Percentiles rank a stretch among this genome's conserved stretches.
These are phyloP conservation scores for Ramichloridium luteum DNA, from an alignment of 2,329 filamentous ascomycete genomes.

Conservation along the genomic window DNA sequence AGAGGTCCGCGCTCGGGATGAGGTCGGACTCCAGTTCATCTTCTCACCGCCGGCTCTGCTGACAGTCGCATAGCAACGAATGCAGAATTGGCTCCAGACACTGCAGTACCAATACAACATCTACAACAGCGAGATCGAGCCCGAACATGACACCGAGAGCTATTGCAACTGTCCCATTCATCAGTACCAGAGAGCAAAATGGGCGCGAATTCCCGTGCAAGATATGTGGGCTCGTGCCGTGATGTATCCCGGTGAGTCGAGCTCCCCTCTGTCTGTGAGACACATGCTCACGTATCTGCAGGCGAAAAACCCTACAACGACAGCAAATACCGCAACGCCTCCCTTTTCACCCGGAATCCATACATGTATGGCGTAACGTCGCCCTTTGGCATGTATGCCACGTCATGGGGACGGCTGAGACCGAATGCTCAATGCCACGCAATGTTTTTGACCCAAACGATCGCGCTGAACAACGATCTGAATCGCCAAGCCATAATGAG, in stretches of 20 bases:
- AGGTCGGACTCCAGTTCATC: too few species aligned
- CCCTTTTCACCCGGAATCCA: conserved; percentile 25
- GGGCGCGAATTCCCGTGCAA: conserved; percentile 27
- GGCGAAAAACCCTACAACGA: conserved; percentile 27
- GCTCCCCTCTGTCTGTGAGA: too few species aligned
- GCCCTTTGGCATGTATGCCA: conserved; percentile 23
- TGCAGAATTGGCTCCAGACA: conserved; percentile 32
- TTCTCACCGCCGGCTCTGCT: too few species aligned
- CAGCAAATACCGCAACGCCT: conserved; percentile 7
- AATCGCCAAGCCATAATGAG: conserved; percentile 27
- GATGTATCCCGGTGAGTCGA: conserved; percentile 32
- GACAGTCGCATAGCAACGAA: too few species aligned
- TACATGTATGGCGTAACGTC: conserved; percentile 24
- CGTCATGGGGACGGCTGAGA: conserved; percentile 12
- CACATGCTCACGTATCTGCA: conserved; percentile 2
- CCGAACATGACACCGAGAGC: conserved; percentile 33
- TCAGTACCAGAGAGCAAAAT: conserved; percentile 28
- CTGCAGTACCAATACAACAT: conserved; percentile 30
- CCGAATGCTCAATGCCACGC: conserved; percentile 25
- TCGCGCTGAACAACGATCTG: conserved; percentile 25
- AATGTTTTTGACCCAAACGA: conserved; percentile 26
- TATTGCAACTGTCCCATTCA: conserved; percentile 32
- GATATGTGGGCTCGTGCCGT: conserved; percentile 35
- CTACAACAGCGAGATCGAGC: conserved; percentile 37
- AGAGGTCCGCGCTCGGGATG: conserved; percentile 28